A percentile compares a stretch with the other conserved stretches of the same genome.
These are phyloP conservation scores for Xylariaceae sp. DNA, from an alignment of 2,329 filamentous ascomycete species.

Conservation along the genomic window DNA sequence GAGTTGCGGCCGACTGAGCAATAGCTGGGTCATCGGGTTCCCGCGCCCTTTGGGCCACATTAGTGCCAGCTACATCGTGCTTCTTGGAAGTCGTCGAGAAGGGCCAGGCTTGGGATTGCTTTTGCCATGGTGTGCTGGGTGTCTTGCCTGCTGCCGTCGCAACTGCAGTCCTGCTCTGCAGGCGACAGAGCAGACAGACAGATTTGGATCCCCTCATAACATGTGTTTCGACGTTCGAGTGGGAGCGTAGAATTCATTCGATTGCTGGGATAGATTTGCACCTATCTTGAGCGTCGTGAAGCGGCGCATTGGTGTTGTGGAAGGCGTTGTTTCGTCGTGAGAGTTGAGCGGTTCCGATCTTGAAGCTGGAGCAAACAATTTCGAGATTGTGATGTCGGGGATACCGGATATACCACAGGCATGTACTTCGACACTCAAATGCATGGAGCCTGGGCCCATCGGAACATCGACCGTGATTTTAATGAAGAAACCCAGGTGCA, in stretches of 20 bases:
- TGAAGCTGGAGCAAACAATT: too few species aligned
- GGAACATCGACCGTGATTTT: too few species aligned
- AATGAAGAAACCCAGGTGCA: too few species aligned
- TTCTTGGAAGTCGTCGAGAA: constrained; percentile 21
- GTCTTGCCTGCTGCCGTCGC: constrained; percentile 20
- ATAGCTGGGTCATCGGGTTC: not conserved
- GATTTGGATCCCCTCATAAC: constrained; percentile 30
- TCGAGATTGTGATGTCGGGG: too few species aligned
- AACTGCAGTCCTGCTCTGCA: constrained; percentile 15
- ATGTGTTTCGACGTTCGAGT: constrained; percentile 2
- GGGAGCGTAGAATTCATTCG: not conserved
- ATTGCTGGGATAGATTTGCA: constrained; percentile 1
- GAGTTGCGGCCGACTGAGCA: not conserved
- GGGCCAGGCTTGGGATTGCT: constrained; percentile 18
- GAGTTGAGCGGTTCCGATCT: not conserved
- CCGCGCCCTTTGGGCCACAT: not conserved
- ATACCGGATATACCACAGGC: too few species aligned
- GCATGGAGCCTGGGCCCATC: too few species aligned
- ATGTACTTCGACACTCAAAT: too few species aligned
- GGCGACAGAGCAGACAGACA: constrained; percentile 32
- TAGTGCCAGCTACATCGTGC: constrained; percentile 6
- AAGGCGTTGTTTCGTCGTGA: not conserved
- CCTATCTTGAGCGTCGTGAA: not conserved
- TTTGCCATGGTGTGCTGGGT: constrained; percentile 12
- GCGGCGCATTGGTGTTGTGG: not conserved